Evolutionary conservation across 164 flowering plant species (phyloP).

Genomic region (Protea cynaroides): DNA sequence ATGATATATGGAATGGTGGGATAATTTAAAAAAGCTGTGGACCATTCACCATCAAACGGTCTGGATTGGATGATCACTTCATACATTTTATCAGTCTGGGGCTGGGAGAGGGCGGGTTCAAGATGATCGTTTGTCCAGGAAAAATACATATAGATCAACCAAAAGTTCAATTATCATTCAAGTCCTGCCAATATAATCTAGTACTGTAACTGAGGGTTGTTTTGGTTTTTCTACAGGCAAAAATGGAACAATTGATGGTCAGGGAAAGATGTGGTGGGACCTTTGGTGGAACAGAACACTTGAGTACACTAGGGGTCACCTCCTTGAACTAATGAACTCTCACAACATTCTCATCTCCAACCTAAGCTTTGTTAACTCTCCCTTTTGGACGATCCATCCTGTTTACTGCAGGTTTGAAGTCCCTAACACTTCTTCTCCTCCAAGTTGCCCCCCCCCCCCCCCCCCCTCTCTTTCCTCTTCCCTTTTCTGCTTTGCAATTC

Average conservation of each 20-base stretch:
- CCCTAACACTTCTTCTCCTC: background rate
- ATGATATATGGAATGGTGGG: no score
- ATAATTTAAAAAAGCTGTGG: no score
- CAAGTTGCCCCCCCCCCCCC: no score
- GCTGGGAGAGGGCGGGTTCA: no score
- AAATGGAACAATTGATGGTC: slow-evolving; percentile 95
- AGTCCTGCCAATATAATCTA: no score
- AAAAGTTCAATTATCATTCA: background rate
- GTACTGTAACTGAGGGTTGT: background rate
- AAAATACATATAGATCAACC: background rate
- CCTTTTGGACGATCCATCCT: slow-evolving; percentile 98
- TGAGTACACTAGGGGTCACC: slow-evolving; percentile 92
- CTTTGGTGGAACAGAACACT: slow-evolving; percentile 95
- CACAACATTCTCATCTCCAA: slow-evolving; percentile 74
- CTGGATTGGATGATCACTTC: no score
- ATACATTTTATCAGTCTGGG: no score
- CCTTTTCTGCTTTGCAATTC: no score
- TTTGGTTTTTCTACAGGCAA: slow-evolving; percentile 45
- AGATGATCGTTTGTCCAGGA: background rate
- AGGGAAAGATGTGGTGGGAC: slow-evolving; percentile 98
- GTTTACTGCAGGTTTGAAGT: slow-evolving; percentile 79
- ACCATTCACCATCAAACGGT: no score
- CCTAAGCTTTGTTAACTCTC: slow-evolving; percentile 84
- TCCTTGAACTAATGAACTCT: slow-evolving; percentile 75
- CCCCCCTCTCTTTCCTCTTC: no score